Evolutionary conservation across 1,284 basidiomycete genomes (phyloP).

Genomic region (Cryptococcus floricola): DNA sequence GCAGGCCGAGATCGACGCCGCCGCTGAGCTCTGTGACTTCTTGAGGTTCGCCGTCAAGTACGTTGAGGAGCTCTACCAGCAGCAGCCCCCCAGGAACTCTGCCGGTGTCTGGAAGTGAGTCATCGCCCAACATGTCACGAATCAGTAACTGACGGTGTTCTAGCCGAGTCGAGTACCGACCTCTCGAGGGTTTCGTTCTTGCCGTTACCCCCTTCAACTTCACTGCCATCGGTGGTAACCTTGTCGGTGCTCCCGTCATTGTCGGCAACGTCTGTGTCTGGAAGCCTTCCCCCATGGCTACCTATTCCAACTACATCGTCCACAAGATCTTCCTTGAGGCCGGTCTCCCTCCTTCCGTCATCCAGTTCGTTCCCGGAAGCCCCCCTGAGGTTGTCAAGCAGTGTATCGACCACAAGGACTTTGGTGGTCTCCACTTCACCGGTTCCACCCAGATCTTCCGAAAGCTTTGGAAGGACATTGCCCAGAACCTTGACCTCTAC

Average conservation of each 20-base stretch:
- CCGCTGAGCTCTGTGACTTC: slow-evolving; percentile 94
- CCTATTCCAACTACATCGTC: slow-evolving; percentile 90
- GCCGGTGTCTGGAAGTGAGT: slow-evolving; percentile 90
- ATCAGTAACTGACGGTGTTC: slow-evolving; percentile 5
- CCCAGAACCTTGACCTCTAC: slow-evolving; percentile 79
- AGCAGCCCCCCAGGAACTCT: slow-evolving; percentile 84
- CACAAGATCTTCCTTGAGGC: slow-evolving; percentile 92
- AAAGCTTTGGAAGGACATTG: slow-evolving; percentile 94
- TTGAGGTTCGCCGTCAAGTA: slow-evolving; percentile 95
- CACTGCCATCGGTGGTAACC: slow-evolving; percentile 92
- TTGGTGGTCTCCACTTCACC: slow-evolving; percentile 93
- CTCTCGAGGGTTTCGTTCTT: slow-evolving; percentile 94
- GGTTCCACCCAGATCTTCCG: slow-evolving; percentile 93
- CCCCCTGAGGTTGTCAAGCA: slow-evolving; percentile 76
- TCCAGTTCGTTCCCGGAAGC: slow-evolving; percentile 92
- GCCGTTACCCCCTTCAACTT: slow-evolving; percentile 99
- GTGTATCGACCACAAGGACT: slow-evolving; percentile 71
- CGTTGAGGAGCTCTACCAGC: slow-evolving; percentile 87
- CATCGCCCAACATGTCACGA: neutral
- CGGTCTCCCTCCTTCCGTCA: slow-evolving; percentile 87
- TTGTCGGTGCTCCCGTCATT: slow-evolving; percentile 77
- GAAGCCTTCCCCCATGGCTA: slow-evolving; percentile 96
- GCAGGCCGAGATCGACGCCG: slow-evolving; percentile 99
- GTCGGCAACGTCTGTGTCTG: slow-evolving; percentile 94
- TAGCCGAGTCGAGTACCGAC: slow-evolving; percentile 90